phyloP scores from a whole-genome alignment of 768 basidiomycete genomes.

The Nidula microcarpa region DNA sequence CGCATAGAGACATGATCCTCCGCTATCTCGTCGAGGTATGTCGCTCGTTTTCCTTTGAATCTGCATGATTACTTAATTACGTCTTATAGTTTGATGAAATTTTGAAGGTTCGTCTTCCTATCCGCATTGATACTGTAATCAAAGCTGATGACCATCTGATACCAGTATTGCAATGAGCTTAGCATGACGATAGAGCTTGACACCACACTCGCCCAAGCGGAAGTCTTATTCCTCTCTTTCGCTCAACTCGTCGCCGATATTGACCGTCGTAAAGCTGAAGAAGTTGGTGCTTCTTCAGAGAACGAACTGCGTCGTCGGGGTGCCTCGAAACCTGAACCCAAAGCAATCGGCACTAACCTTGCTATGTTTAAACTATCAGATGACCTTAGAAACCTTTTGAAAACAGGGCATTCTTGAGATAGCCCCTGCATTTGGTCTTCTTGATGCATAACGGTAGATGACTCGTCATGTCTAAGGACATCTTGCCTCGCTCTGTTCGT shows the following conservation, averaged over 20 bases:
- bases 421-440: too few species aligned
- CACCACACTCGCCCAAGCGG: slow-evolving; percentile 91
- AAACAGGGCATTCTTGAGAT: too few species aligned
- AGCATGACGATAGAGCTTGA: slow-evolving; percentile 98
- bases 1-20: slow-evolving; percentile 91
- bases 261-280: slow-evolving; percentile 74
- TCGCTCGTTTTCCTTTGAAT: neutral
- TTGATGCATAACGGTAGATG: too few species aligned
- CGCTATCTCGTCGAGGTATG: slow-evolving; percentile 90
- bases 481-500: too few species aligned
- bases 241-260: slow-evolving; percentile 84
- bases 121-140: neutral
- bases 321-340: too few species aligned
- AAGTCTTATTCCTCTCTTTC: slow-evolving; percentile 94
- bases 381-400: too few species aligned
- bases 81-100: slow-evolving; percentile 72
- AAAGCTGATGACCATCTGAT: slow-evolving; percentile 2
- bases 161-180: slow-evolving; percentile 87
- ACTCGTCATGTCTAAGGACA: too few species aligned
- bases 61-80: neutral
- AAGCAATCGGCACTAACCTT: too few species aligned
- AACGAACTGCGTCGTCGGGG: slow-evolving; percentile 16
- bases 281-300: slow-evolving; percentile 31
- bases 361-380: too few species aligned
- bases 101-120: slow-evolving; percentile 46